Base-by-base conservation (phyloP, 768 basidiomycete genomes). In the Xerocomus potaroensis region DNA sequence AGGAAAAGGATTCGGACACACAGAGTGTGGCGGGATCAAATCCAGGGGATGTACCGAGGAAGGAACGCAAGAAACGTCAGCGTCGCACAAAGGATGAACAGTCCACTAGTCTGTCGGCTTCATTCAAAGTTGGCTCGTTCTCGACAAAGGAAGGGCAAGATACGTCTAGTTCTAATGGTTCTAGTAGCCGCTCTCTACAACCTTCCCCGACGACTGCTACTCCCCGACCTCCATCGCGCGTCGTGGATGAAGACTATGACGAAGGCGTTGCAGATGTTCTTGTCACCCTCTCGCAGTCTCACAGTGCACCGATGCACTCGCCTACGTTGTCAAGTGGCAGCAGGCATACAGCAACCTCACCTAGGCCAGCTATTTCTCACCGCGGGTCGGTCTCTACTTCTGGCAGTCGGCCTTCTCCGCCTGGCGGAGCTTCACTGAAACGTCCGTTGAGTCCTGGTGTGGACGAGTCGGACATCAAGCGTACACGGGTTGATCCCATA, bases 181-280 rank as follows among this genome's bases (percentile, higher is more conserved):
- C 81, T 21, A 77, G 78, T 1, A 72, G 65, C 43, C 70, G 84
- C 23, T 87, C 84, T 1, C 71, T 81, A 32, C 85, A 86, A 54
- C 86, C 84, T 2, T 87, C 83, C 24, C 85, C 87, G 1, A 87
- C 79, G 2, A 79, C 75, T 47, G 76, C 73, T 16, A 74, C 76
- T 7, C 76, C 80, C 43, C 68, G 78, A 30, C 77, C 81, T 15
- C 81, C 84, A 7, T 72, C 80, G 10, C 76, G 93, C 7, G 69
- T 78, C 2, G 77, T 94, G 15, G 91, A 96, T 58, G 93, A 98
- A 55, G 88, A 96, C 57, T 96, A 96, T 56, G 93, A 98, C 56
- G 93, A 93, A 64, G 88, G 86, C 21, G 87, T 83, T n/a, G 81
- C 89, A 4, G 91, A 91, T 55, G 80, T 88, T 0, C 70, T 96